Evolutionary conservation across 2,329 filamentous ascomycete genomes (phyloP).

Genomic region (Grosmannia clavigera): DNA sequence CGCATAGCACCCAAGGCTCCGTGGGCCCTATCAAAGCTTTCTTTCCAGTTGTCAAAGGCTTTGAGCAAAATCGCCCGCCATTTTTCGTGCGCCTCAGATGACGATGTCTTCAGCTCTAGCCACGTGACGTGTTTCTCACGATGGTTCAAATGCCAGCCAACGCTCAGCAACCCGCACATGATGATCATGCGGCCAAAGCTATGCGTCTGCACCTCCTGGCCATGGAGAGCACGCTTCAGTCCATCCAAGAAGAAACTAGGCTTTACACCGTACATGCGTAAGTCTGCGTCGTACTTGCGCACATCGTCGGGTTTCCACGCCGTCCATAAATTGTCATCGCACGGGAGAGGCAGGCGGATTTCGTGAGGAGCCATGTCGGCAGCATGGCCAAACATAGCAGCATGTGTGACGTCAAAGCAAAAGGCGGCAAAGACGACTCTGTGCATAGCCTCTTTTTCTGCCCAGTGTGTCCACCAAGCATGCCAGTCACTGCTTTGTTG

Average conservation of each 20-base stretch:
- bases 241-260: constrained; percentile 73
- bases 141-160: constrained; percentile 85
- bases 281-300: constrained; percentile 60
- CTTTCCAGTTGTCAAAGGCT: constrained; percentile 80
- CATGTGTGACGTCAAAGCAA: constrained; percentile 78
- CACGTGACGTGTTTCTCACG: constrained; percentile 75
- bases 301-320: constrained; percentile 68
- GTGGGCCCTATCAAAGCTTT: constrained; percentile 65
- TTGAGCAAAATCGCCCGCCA: constrained; percentile 67
- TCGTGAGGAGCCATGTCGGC: constrained; percentile 88
- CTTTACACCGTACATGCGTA: constrained; percentile 68
- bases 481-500: constrained; percentile 23
- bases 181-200: constrained; percentile 81
- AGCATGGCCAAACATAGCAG: constrained; percentile 83
- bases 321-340: constrained; percentile 77
- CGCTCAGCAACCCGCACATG: constrained; percentile 80
- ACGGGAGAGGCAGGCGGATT: constrained; percentile 73
- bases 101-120: constrained; percentile 54
- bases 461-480: constrained; percentile 75
- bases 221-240: constrained; percentile 71
- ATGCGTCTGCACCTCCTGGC: constrained; percentile 70
- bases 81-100: constrained; percentile 50
- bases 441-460: constrained; percentile 75
- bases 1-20: constrained; percentile 21
- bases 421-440: constrained; percentile 82